These are phyloP conservation scores for Scenedesmus sp. DNA, from an alignment of 163 green algal genomes.

Conservation along the genomic window DNA sequence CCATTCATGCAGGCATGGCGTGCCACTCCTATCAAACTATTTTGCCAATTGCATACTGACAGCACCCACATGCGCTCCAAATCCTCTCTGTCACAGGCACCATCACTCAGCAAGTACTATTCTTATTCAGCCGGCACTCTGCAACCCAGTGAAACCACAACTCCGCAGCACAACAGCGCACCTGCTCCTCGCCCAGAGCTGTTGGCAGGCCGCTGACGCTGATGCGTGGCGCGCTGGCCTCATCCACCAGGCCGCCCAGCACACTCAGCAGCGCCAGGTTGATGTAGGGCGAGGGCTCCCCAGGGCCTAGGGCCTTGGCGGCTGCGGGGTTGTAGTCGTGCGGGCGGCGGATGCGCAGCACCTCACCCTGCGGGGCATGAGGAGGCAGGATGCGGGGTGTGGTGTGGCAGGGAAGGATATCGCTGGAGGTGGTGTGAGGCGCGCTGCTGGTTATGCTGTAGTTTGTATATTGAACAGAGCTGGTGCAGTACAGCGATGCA, in stretches of 20 bases:
- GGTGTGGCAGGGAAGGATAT: background rate
- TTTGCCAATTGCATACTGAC: background rate
- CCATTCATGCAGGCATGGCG: too few species aligned
- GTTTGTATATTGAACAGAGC: too few species aligned
- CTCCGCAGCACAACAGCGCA: background rate
- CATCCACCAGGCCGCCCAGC: constrained; percentile 46
- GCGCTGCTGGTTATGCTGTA: too few species aligned
- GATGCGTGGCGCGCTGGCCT: constrained; percentile 42
- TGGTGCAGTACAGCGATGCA: background rate
- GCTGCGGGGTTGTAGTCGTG: constrained; percentile 62
- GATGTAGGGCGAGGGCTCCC: constrained; percentile 58
- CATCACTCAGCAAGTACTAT: too few species aligned
- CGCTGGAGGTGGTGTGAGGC: too few species aligned
- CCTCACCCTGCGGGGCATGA: constrained; percentile 47
- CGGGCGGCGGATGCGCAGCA: constrained; percentile 63
- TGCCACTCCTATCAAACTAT: too few species aligned
- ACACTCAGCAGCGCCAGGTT: constrained; percentile 63
- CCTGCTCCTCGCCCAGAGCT: constrained; percentile 64
- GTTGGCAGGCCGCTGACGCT: constrained; percentile 60
- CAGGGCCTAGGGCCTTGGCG: constrained; percentile 61
- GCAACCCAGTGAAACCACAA: too few species aligned
- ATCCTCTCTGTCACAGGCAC: background rate
- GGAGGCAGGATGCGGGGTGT: background rate
- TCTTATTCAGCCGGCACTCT: too few species aligned
- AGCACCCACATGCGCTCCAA: background rate